phyloP scores from a whole-genome alignment of 495 filamentous ascomycete genomes.

The Neurospora sp. region DNA sequence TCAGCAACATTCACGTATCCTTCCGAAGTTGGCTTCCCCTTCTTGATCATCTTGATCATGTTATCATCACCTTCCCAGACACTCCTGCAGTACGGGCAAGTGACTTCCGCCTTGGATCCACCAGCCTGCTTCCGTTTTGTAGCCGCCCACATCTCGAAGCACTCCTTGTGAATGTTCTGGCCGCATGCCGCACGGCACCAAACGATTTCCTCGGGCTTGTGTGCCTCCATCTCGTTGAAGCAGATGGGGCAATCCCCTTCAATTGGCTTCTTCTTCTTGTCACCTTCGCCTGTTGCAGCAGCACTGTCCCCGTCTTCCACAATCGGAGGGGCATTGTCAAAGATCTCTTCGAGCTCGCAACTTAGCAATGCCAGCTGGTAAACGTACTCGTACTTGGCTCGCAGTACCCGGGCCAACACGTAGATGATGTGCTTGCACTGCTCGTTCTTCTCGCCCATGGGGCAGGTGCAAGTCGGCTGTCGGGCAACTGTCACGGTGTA shows the following conservation, averaged over 20 bases:
- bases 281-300: neutral
- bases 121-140: constrained; percentile 33
- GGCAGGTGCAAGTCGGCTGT: constrained; percentile 57
- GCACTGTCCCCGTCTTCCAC: constrained; percentile 1
- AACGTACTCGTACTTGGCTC: constrained; percentile 48
- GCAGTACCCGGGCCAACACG: constrained; percentile 56
- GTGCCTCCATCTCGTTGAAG: constrained; percentile 53
- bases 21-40: constrained; percentile 34
- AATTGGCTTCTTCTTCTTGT: constrained; percentile 34
- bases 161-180: constrained; percentile 66
- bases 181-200: constrained; percentile 68
- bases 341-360: constrained; percentile 53
- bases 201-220: constrained; percentile 42
- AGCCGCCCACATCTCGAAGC: constrained; percentile 61
- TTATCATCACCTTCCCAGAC: constrained; percentile 49
- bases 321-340: constrained; percentile 39
- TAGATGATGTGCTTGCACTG: constrained; percentile 57
- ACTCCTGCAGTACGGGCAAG: constrained; percentile 53
- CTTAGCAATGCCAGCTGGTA: constrained; percentile 69
- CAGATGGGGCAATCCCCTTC: constrained; percentile 79
- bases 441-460: constrained; percentile 48
- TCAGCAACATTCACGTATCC: constrained; percentile 59
- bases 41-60: constrained; percentile 36
- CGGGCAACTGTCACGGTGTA: constrained; percentile 48
- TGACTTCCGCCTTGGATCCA: constrained; percentile 30